A percentile compares a stretch with the other conserved stretches of the same genome.
These are phyloP conservation scores for Candolleomyces eurysporus DNA, from an alignment of 768 basidiomycete species.

Conservation along the genomic window DNA sequence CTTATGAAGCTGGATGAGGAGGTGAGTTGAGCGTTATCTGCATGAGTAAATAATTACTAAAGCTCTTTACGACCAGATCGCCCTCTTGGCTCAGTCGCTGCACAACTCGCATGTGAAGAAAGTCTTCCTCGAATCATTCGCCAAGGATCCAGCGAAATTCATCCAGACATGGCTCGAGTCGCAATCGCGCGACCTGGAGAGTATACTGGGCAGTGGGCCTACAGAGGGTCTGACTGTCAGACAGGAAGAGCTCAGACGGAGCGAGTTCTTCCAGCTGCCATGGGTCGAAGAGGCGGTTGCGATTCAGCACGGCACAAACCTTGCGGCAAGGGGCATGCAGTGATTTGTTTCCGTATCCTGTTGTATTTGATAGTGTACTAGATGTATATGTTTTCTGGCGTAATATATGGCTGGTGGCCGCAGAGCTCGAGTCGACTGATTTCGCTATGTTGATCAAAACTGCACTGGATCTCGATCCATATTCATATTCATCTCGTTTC, in stretches of 20 bases:
- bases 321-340: slow-evolving; percentile 52
- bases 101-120: slow-evolving; percentile 86
- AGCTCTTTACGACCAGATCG: slow-evolving; percentile 49
- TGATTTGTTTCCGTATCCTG: slow-evolving; percentile 17
- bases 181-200: slow-evolving; percentile 89
- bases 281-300: slow-evolving; percentile 92
- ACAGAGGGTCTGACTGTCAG: slow-evolving; percentile 75
- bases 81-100: slow-evolving; percentile 79
- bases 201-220: slow-evolving; percentile 83
- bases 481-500: neutral
- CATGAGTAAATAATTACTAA: too few relatives aligned
- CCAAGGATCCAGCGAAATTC: slow-evolving; percentile 73
- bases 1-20: slow-evolving; percentile 84
- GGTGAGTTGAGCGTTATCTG: slow-evolving; percentile 38
- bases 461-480: neutral
- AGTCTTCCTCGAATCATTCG: slow-evolving; percentile 82
- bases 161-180: slow-evolving; percentile 91
- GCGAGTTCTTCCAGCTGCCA: slow-evolving; percentile 87
- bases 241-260: slow-evolving; percentile 85
- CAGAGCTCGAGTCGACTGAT: too few relatives aligned
- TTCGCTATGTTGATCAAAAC: too few relatives aligned
- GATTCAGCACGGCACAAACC: slow-evolving; percentile 76
- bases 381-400: neutral
- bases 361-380: neutral
- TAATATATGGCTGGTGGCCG: too few relatives aligned